Evolutionary conservation across 2,329 filamentous ascomycete genomes (phyloP).

Genomic region (Aspergillus niger): DNA sequence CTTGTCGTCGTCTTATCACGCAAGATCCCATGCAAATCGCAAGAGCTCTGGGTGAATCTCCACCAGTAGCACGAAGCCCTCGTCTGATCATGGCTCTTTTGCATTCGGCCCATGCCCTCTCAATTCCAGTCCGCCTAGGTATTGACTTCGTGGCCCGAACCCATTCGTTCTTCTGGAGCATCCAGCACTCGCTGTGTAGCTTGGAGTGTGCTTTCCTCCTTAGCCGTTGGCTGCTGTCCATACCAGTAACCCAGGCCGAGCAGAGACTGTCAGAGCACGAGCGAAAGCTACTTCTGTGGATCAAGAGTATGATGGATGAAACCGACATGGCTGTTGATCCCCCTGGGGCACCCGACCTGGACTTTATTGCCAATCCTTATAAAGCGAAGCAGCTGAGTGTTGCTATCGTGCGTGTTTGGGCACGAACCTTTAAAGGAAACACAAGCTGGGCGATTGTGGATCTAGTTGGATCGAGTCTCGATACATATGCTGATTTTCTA

Average conservation of each 20-base stretch:
- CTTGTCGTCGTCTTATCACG: constrained; percentile 50
- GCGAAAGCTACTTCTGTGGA: constrained; percentile 50
- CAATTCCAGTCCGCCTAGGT: constrained; percentile 56
- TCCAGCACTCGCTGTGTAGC: constrained; percentile 57
- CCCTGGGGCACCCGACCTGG: constrained; percentile 41
- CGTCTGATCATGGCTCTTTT: constrained; percentile 53
- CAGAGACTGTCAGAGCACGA: constrained; percentile 50
- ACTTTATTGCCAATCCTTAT: constrained; percentile 46
- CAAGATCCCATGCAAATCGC: constrained; percentile 52
- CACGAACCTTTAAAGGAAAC: constrained; percentile 50
- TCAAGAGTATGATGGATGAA: constrained; percentile 54
- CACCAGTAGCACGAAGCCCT: constrained; percentile 46
- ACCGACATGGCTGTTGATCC: constrained; percentile 49
- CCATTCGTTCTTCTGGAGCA: constrained; percentile 58
- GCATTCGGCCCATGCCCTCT: constrained; percentile 57
- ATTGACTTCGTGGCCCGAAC: constrained; percentile 56
- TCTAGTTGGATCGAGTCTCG: constrained; percentile 48
- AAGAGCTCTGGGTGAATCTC: constrained; percentile 46
- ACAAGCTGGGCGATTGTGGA: constrained; percentile 53
- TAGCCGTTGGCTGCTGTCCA: constrained; percentile 49
- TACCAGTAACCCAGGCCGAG: constrained; percentile 46
- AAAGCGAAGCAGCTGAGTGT: constrained; percentile 50
- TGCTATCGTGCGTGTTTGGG: constrained; percentile 52
- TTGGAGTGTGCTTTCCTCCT: constrained; percentile 56
- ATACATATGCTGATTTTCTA: constrained; percentile 50